phyloP scores from a whole-genome alignment of 225 moss, liverwort and hornwort species.

The Pseudoscleropodium purum region DNA sequence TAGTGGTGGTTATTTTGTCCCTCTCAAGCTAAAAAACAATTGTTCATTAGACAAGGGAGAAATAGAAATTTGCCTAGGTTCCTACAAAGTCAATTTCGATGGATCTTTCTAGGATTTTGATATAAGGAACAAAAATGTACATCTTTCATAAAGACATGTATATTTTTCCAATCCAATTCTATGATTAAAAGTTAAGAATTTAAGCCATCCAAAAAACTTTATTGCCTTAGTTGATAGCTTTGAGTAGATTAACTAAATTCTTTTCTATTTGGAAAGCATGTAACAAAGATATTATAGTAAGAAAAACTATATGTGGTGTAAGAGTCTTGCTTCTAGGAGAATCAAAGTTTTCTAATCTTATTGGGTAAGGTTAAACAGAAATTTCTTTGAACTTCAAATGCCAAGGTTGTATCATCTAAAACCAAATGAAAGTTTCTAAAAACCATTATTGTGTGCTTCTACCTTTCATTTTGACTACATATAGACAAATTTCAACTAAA shows the following conservation, averaged over 20 bases:
- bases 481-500: accelerated
- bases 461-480: not conserved
- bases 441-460: not conserved
- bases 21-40: not conserved
- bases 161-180: accelerated
- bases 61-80: accelerated
- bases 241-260: not conserved
- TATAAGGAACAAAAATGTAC: not conserved
- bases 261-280: not conserved
- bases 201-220: no score
- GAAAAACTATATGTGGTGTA: accelerated
- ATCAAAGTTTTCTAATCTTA: not conserved
- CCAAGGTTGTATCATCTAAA: not conserved
- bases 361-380: not conserved
- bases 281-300: not conserved
- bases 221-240: not conserved
- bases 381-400: not conserved
- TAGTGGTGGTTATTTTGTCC: not conserved
- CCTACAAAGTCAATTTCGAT: not conserved
- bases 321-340: not conserved
- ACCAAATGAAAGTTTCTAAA: not conserved
- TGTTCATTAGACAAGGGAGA: accelerated
- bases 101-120: not conserved
- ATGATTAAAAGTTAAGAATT: not conserved
- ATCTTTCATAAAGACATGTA: accelerated